phyloP scores from a whole-genome alignment of 805 yeast species.

The Hanseniaspora lindneri region DNA sequence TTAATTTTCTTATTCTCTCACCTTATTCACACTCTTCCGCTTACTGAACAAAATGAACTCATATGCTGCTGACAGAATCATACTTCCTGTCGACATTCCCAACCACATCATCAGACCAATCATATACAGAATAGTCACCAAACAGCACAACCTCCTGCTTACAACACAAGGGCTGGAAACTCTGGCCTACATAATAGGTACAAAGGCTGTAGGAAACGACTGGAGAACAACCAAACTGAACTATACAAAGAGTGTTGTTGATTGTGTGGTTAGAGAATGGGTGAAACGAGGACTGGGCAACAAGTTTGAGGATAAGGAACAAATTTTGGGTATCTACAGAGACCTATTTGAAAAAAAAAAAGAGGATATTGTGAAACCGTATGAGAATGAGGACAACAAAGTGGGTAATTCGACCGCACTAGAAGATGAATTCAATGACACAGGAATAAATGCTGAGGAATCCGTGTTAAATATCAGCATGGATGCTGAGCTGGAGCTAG shows the following conservation, averaged over 20 bases:
- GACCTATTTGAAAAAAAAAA: background rate
- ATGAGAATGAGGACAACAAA: background rate
- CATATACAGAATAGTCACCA: constrained; percentile 80
- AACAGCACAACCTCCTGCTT: constrained; percentile 76
- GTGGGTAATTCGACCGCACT: constrained; percentile 10
- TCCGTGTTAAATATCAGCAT: background rate
- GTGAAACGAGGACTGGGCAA: background rate
- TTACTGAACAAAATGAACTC: too few species aligned
- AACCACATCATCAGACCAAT: constrained; percentile 80
- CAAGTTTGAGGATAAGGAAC: constrained; percentile 5
- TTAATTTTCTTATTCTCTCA: too few species aligned
- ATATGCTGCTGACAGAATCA: background rate
- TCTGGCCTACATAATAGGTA: constrained; percentile 65
- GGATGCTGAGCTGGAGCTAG: constrained; percentile 5
- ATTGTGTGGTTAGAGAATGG: constrained; percentile 6
- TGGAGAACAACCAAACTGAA: constrained; percentile 28
- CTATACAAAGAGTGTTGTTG: constrained; percentile 18
- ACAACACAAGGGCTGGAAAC: constrained; percentile 73
- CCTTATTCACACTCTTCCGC: too few species aligned
- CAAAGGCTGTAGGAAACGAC: constrained; percentile 73
- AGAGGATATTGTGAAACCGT: background rate
- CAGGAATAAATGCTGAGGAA: background rate
- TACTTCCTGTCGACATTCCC: constrained; percentile 56
- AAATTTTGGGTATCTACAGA: background rate
- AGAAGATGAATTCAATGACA: background rate